These are phyloP conservation scores for Lichtheimia corymbifera DNA, from an alignment of 371 early-diverging fungal genomes.

Conservation along the genomic window DNA sequence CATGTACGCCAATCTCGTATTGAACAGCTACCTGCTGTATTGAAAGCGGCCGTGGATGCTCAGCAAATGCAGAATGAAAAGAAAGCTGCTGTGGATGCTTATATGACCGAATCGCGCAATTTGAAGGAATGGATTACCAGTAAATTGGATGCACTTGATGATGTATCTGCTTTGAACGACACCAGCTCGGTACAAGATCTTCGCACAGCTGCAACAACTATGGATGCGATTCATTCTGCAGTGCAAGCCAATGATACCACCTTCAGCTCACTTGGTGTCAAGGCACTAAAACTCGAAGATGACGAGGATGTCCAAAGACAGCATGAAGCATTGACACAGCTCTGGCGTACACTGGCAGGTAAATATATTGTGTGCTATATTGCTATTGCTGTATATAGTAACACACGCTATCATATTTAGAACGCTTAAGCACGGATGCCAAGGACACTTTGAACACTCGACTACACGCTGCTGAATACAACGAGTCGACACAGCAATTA, in stretches of 20 bases:
- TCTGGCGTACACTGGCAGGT: slow-evolving; percentile 11
- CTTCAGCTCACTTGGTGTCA: slow-evolving; percentile 18
- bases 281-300: slow-evolving; percentile 7
- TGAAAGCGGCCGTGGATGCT: slow-evolving; percentile 29
- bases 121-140: slow-evolving; percentile 34
- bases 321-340: slow-evolving; percentile 11
- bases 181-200: not conserved
- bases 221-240: slow-evolving; percentile 16
- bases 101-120: slow-evolving; percentile 28
- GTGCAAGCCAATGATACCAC: slow-evolving; percentile 10
- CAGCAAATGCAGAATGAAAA: slow-evolving; percentile 35
- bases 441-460: slow-evolving; percentile 4
- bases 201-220: not conserved
- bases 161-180: not conserved
- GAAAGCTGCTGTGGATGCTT: slow-evolving; percentile 35
- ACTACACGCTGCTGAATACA: slow-evolving; percentile 18
- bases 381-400: too few relatives aligned
- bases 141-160: slow-evolving; percentile 6
- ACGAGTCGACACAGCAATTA: slow-evolving; percentile 6
- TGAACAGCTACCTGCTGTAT: slow-evolving; percentile 22
- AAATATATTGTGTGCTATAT: not conserved
- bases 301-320: slow-evolving; percentile 5
- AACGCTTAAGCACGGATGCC: not conserved
- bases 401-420: too few relatives aligned
- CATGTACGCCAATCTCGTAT: slow-evolving; percentile 29